A percentile compares a stretch with the other conserved stretches of the same genome.
Conservation (phyloP, 768 basidiomycete genomes). For the Hygrocybe punicea region DNA sequence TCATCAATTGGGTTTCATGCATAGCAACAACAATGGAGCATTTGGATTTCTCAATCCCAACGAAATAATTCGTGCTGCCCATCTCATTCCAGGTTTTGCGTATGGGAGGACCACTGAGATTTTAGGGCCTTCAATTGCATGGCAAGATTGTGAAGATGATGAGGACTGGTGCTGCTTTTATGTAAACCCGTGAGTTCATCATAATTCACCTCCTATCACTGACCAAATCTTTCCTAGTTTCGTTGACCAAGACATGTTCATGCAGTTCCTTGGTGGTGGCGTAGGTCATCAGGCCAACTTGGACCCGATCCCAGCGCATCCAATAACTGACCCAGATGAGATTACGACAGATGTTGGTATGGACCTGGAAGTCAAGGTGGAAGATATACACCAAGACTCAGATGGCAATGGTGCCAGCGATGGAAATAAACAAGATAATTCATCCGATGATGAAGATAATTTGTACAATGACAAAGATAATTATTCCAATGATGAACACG, state of each 20-base stretch:
- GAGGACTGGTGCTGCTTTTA: not conserved
- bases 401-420: no score
- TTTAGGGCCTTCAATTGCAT: not conserved
- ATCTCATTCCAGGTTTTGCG: constrained; percentile 15
- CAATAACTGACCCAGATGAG: no score
- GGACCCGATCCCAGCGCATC: no score
- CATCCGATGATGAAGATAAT: no score
- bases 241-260: not conserved
- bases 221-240: not conserved
- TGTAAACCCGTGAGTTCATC: not conserved
- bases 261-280: not conserved
- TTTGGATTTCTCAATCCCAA: constrained; percentile 23
- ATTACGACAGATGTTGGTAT: no score
- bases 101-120: not conserved
- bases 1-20: constrained; percentile 11
- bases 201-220: not conserved
- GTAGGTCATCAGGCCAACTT: not conserved
- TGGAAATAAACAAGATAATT: no score
- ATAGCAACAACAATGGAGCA: constrained; percentile 4
- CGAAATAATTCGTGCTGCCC: constrained; percentile 12
- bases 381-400: no score
- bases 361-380: no score
- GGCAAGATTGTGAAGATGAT: not conserved
- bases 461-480: no score
- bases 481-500: no score